Percentiles rank a stretch among this genome's conserved stretches.
These are phyloP conservation scores for Podospora australis DNA, from an alignment of 495 filamentous ascomycete genomes.

Conservation along the genomic window DNA sequence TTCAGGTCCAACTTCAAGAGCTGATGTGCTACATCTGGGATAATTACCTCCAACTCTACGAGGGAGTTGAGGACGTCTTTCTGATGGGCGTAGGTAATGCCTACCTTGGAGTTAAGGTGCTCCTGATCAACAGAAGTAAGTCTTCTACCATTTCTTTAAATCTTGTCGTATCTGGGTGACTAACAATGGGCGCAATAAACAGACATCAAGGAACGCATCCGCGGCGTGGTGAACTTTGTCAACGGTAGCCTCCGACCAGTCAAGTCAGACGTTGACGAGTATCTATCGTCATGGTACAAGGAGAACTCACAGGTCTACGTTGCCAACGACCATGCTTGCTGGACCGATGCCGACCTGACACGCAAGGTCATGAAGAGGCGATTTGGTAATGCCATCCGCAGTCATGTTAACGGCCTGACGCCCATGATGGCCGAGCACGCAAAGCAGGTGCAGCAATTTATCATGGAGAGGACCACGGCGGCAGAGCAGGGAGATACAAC, in stretches of 20 bases:
- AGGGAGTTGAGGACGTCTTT: conserved; percentile 60
- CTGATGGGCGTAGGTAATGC: conserved; percentile 78
- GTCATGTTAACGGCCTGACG: conserved; percentile 47
- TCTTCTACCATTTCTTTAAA: too few species aligned
- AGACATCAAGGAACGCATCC: conserved; percentile 41
- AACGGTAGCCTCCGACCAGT: conserved; percentile 60
- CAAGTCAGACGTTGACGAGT: conserved; percentile 55
- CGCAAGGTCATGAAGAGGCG: conserved; percentile 58
- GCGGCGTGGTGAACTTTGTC: conserved; percentile 52
- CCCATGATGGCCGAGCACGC: conserved; percentile 59
- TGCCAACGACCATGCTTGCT: conserved; percentile 61
- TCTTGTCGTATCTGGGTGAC: too few species aligned
- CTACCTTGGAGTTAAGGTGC: conserved; percentile 61
- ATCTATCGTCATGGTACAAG: conserved; percentile 66
- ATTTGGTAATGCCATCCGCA: conserved; percentile 57
- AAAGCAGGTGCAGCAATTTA: conserved; percentile 49
- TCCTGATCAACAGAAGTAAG: conserved; percentile 61
- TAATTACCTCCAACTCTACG: conserved; percentile 84
- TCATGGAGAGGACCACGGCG: conserved; percentile 39
- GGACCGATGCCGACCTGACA: conserved; percentile 47
- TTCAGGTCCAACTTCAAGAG: conserved; percentile 58
- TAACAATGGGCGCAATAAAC: background rate
- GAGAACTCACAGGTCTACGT: conserved; percentile 71
- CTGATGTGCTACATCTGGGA: conserved; percentile 90
- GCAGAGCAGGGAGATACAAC: conserved; percentile 21